Conservation (phyloP, 352 stramenopile genomes). For the Globisporangium camurandrum region DNA sequence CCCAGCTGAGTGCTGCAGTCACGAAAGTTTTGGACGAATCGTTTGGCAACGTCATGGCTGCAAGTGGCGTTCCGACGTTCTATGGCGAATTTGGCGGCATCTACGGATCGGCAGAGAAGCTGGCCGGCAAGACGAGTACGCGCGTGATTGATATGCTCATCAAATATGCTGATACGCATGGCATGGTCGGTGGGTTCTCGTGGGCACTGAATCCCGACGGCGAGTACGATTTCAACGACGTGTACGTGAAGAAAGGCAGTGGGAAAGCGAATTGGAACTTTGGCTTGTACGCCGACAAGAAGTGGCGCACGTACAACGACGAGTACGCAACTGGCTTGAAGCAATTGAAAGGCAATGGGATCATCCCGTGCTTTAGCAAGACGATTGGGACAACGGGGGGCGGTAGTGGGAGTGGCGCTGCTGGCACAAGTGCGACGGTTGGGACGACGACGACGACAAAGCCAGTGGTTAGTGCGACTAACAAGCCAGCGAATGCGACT, state of each 20-base stretch:
- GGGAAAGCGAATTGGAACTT: conserved; percentile 40
- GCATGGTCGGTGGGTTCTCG: conserved; percentile 71
- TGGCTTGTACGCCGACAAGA: conserved; percentile 60
- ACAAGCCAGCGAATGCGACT: neutral
- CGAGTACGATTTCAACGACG: conserved; percentile 71
- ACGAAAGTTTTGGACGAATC: conserved; percentile 54
- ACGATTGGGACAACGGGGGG: conserved; percentile 21
- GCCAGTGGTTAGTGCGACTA: neutral
- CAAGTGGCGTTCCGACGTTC: conserved; percentile 46
- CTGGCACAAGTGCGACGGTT: conserved; percentile 11
- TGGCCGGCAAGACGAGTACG: conserved; percentile 54
- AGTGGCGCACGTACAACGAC: conserved; percentile 60
- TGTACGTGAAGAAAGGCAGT: conserved; percentile 40
- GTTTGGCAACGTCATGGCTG: conserved; percentile 53
- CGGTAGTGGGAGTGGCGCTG: conserved; percentile 15
- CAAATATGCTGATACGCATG: conserved; percentile 48
- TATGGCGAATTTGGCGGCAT: conserved; percentile 83
- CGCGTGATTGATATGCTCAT: conserved; percentile 69
- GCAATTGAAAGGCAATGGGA: conserved; percentile 62
- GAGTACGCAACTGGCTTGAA: conserved; percentile 57
- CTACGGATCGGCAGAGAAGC: conserved; percentile 46
- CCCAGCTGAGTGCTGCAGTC: conserved; percentile 41
- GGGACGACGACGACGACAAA: conserved; percentile 1
- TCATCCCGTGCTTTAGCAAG: conserved; percentile 61
- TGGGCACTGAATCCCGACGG: conserved; percentile 78